Conservation (phyloP, 2,329 filamentous ascomycete genomes). For the Aspergillus sp. region DNA sequence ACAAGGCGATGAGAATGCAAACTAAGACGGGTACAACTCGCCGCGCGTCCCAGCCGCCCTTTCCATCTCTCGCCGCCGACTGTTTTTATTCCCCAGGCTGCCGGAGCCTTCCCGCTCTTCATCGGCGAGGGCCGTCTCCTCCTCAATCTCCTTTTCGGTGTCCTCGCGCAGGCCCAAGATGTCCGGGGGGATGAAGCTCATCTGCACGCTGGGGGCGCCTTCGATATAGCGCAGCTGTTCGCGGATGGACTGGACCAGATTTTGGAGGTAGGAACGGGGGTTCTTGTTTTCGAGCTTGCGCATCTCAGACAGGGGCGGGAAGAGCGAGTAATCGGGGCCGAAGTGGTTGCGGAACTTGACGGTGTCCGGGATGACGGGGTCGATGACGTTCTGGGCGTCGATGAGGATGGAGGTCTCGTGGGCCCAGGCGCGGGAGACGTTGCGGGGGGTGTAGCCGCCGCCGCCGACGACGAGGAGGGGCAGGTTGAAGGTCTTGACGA, state of each 20-base stretch:
- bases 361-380: slow-evolving; percentile 71
- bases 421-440: slow-evolving; percentile 94
- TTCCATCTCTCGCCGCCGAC: slow-evolving; percentile 36
- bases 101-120: slow-evolving; percentile 41
- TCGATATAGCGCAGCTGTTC: slow-evolving; percentile 86
- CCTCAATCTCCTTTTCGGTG: slow-evolving; percentile 47
- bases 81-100: slow-evolving; percentile 15
- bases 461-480: slow-evolving; percentile 90
- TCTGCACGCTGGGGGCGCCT: slow-evolving; percentile 82
- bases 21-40: slow-evolving; percentile 37
- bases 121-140: slow-evolving; percentile 39
- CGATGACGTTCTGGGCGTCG: slow-evolving; percentile 67
- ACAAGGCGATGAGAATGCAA: too few species aligned
- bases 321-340: slow-evolving; percentile 79
- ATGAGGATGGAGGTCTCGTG: slow-evolving; percentile 93
- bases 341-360: slow-evolving; percentile 88
- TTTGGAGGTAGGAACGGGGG: slow-evolving; percentile 69
- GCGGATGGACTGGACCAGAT: slow-evolving; percentile 73
- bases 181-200: slow-evolving; percentile 76
- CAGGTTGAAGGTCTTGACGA: slow-evolving; percentile 75
- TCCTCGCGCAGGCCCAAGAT: slow-evolving; percentile 57
- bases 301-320: slow-evolving; percentile 78
- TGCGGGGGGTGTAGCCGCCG: slow-evolving; percentile 93
- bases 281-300: slow-evolving; percentile 73
- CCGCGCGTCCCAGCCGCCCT: slow-evolving; percentile 32